These are phyloP conservation scores for Yarrowia divulgata DNA, from an alignment of 805 yeast genomes.

Conservation along the genomic window DNA sequence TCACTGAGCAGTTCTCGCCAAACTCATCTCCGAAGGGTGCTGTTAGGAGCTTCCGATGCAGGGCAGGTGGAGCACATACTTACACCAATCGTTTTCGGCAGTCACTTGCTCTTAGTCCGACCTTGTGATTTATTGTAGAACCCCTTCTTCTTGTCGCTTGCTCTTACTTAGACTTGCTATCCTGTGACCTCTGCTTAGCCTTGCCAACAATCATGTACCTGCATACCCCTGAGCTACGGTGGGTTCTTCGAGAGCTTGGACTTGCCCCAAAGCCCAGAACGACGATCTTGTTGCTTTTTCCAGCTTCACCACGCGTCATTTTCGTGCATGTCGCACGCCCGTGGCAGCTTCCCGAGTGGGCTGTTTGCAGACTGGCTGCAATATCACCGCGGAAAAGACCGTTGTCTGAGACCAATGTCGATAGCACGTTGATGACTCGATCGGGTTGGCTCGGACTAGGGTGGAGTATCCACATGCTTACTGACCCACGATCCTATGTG, in stretches of 20 bases:
- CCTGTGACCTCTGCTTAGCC: conserved; percentile 6
- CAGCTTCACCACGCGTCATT: conserved; percentile 6
- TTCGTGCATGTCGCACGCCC: conserved; percentile 11
- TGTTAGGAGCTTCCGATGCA: neutral
- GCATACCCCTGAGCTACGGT: conserved; percentile 16
- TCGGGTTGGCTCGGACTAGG: neutral
- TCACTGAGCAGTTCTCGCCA: neutral
- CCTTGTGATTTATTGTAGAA: neutral
- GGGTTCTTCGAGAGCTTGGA: conserved; percentile 9
- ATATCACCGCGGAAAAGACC: conserved; percentile 6
- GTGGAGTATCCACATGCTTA: no score
- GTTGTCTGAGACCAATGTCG: conserved; percentile 11
- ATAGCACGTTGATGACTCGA: neutral
- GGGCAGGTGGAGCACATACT: conserved; percentile 1
- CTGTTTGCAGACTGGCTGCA: conserved; percentile 20
- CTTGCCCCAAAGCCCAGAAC: neutral
- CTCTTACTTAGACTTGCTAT: conserved; percentile 6
- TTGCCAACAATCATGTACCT: conserved; percentile 20
- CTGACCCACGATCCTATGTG: no score
- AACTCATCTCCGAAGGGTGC: neutral
- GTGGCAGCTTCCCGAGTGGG: conserved; percentile 27
- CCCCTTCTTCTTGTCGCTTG: neutral
- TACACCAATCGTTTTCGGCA: neutral
- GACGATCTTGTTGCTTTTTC: conserved; percentile 18
- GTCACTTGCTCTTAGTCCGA: neutral